Percentiles rank a stretch among this genome's conserved stretches.
These are phyloP conservation scores for Aspergillus luchuensis DNA, from an alignment of 2,329 filamentous ascomycete species.

Conservation along the genomic window DNA sequence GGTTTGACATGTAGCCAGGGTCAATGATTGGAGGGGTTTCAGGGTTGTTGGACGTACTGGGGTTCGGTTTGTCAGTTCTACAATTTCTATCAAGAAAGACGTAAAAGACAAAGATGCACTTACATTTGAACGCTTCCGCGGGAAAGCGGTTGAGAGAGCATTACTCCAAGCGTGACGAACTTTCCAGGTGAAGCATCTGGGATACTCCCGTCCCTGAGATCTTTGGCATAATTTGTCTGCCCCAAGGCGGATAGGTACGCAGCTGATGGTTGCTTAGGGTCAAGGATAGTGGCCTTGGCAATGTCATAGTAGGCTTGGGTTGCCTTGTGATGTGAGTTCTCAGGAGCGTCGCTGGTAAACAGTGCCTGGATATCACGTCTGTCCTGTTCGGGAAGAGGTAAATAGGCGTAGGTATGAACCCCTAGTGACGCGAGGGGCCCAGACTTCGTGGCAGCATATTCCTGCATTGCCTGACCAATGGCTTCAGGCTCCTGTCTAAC, in stretches of 20 bases:
- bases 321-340: neutral
- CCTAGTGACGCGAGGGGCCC: constrained; percentile 9
- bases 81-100: neutral
- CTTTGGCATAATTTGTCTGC: constrained; percentile 13
- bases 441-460: constrained; percentile 8
- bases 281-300: constrained; percentile 7
- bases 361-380: constrained; percentile 3
- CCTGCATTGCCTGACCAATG: constrained; percentile 7
- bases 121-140: constrained; percentile 13
- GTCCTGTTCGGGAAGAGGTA: constrained; percentile 4
- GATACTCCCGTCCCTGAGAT: constrained; percentile 11
- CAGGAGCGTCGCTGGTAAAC: neutral
- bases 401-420: constrained; percentile 11
- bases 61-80: neutral
- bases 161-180: constrained; percentile 14
- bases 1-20: constrained; percentile 9
- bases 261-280: constrained; percentile 13
- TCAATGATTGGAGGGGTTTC: constrained; percentile 10
- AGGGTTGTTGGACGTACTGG: constrained; percentile 4
- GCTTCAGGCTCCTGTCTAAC: constrained; percentile 10
- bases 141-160: constrained; percentile 14
- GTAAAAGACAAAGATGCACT: neutral
- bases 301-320: constrained; percentile 6
- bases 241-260: constrained; percentile 12
- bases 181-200: constrained; percentile 12